A percentile compares a stretch with the other conserved stretches of the same genome.
Evolutionary conservation across 495 filamentous ascomycete species (phyloP).

Genomic region (Aspergillus cavernicola): DNA sequence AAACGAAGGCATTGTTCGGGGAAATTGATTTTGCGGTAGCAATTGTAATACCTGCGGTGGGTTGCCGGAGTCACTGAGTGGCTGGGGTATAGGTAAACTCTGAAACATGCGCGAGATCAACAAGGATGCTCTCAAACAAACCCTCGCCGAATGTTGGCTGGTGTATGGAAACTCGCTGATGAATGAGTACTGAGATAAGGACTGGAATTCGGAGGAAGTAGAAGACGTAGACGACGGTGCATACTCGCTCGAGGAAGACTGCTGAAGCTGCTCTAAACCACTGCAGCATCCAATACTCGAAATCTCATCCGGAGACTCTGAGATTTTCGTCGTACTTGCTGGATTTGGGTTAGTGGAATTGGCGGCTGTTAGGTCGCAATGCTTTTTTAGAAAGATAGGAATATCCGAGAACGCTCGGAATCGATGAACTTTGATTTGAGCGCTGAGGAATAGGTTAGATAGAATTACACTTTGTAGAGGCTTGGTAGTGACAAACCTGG

Average conservation of each 20-base stretch:
- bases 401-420: slow-evolving; percentile 59
- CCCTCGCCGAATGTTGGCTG: slow-evolving; percentile 50
- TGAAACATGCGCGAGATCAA: slow-evolving; percentile 51
- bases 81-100: slow-evolving; percentile 48
- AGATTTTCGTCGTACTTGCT: slow-evolving; percentile 25
- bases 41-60: slow-evolving; percentile 22
- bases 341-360: slow-evolving; percentile 25
- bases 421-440: slow-evolving; percentile 58
- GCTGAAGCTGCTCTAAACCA: slow-evolving; percentile 30
- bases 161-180: slow-evolving; percentile 46
- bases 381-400: slow-evolving; percentile 55
- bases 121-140: slow-evolving; percentile 50
- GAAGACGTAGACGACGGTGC: slow-evolving; percentile 37
- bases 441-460: slow-evolving; percentile 37
- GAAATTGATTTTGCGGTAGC: slow-evolving; percentile 29
- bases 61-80: slow-evolving; percentile 19
- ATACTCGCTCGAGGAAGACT: slow-evolving; percentile 35
- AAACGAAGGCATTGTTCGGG: slow-evolving; percentile 58
- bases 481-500: slow-evolving; percentile 37
- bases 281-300: slow-evolving; percentile 32
- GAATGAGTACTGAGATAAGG: slow-evolving; percentile 32
- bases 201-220: slow-evolving; percentile 32
- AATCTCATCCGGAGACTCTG: slow-evolving; percentile 26
- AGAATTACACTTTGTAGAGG: neutral
- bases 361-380: slow-evolving; percentile 51